Conservation (phyloP, 2,329 filamentous ascomycete genomes). For the Paecilomyces sp. region DNA sequence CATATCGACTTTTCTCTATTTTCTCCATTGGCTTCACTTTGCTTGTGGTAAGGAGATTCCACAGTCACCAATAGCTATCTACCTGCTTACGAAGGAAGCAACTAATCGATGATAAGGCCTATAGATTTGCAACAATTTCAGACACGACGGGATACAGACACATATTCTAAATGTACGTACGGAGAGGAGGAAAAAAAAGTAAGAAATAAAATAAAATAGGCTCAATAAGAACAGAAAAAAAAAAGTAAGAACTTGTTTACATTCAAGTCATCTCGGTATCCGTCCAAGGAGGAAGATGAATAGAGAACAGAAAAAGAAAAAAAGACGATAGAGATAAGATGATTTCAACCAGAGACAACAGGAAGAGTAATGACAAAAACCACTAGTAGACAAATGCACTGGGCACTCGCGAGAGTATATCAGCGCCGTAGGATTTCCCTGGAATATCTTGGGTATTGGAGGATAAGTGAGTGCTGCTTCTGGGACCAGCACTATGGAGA, state of each 20-base stretch:
- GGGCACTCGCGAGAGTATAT: neutral
- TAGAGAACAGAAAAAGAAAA: conserved; percentile 6
- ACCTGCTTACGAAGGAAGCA: neutral
- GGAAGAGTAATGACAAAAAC: neutral
- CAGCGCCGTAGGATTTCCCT: neutral
- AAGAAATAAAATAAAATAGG: conserved; percentile 3
- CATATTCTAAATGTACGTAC: neutral
- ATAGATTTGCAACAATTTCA: neutral
- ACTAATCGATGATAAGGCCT: neutral
- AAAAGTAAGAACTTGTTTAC: conserved; percentile 8
- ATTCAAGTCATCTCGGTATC: conserved; percentile 1
- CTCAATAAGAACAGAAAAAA: conserved; percentile 6
- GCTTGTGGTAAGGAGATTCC: neutral
- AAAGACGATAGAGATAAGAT: too few species aligned
- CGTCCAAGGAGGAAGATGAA: conserved; percentile 5
- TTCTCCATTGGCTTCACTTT: too few species aligned
- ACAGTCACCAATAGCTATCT: neutral
- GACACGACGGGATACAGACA: neutral
- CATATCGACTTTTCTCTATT: too few species aligned
- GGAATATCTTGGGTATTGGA: neutral
- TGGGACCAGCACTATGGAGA: neutral
- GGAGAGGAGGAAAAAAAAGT: neutral
- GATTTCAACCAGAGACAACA: neutral
- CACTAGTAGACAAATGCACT: neutral
- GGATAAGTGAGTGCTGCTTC: neutral